These are phyloP conservation scores for Halophytophthora batemanensis DNA, from an alignment of 352 stramenopile species.

Conservation along the genomic window DNA sequence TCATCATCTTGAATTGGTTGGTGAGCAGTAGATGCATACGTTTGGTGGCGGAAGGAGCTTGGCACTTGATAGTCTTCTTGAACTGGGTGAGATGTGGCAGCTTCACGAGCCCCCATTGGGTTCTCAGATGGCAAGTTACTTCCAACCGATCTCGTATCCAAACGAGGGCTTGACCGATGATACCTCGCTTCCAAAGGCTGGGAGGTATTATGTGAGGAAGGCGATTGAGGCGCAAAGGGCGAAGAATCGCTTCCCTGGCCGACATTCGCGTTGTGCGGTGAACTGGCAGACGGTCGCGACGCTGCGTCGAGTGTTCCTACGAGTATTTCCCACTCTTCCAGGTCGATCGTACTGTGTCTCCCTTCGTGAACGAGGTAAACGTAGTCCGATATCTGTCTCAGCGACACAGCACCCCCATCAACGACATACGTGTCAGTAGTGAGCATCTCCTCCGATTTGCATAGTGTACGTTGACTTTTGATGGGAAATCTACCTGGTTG, in stretches of 20 bases:
- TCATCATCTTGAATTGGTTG: constrained; percentile 25
- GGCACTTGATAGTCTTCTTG: constrained; percentile 3
- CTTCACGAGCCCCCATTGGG: background rate
- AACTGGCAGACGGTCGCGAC: constrained; percentile 29
- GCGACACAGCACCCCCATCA: background rate
- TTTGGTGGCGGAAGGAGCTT: constrained; percentile 8
- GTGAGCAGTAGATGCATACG: constrained; percentile 11
- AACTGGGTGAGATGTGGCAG: background rate
- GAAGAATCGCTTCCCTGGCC: constrained; percentile 1
- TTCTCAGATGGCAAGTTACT: background rate
- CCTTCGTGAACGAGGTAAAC: constrained; percentile 75
- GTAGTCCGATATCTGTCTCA: constrained; percentile 59
- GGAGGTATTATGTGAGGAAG: constrained; percentile 1
- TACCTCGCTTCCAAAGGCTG: constrained; percentile 5
- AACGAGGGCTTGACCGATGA: constrained; percentile 12
- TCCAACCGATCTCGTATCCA: background rate
- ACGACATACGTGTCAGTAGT: background rate
- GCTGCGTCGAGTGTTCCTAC: constrained; percentile 63
- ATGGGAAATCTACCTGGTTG: constrained; percentile 44
- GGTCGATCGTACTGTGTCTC: constrained; percentile 41
- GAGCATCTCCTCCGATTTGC: background rate
- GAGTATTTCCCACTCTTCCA: constrained; percentile 66
- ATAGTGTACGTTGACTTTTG: background rate
- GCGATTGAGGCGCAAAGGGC: constrained; percentile 11
- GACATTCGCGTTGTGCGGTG: constrained; percentile 3